These are phyloP conservation scores for Pseudopithomyces chartarum DNA, from an alignment of 2,329 filamentous ascomycete genomes.

Conservation along the genomic window DNA sequence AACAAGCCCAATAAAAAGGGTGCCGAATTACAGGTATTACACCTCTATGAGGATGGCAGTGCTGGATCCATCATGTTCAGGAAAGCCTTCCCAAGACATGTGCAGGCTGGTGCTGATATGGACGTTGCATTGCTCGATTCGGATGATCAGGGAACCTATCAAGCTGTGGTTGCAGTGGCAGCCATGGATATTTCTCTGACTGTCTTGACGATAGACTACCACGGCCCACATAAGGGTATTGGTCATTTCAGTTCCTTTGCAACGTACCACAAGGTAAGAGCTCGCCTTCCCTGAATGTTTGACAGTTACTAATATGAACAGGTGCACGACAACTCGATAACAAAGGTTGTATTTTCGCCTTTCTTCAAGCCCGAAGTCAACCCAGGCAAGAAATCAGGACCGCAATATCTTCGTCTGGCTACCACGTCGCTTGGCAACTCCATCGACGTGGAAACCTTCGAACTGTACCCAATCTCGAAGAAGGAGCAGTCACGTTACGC, in stretches of 20 bases:
- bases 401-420: slow-evolving; percentile 74
- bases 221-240: slow-evolving; percentile 53
- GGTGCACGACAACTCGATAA: slow-evolving; percentile 61
- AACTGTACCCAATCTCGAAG: slow-evolving; percentile 61
- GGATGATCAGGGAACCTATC: slow-evolving; percentile 66
- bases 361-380: slow-evolving; percentile 47
- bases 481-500: slow-evolving; percentile 67
- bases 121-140: slow-evolving; percentile 73
- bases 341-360: slow-evolving; percentile 55
- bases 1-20: slow-evolving; percentile 61
- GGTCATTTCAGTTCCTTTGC: slow-evolving; percentile 56
- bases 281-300: background rate
- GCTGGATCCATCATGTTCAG: slow-evolving; percentile 54
- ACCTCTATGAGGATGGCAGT: slow-evolving; percentile 63
- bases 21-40: slow-evolving; percentile 60
- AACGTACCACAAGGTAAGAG: slow-evolving; percentile 58
- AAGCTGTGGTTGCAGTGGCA: slow-evolving; percentile 81
- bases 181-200: slow-evolving; percentile 79
- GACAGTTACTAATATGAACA: slow-evolving; percentile 16
- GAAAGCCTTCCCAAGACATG: slow-evolving; percentile 66
- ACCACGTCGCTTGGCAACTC: slow-evolving; percentile 82
- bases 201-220: slow-evolving; percentile 77
- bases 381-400: slow-evolving; percentile 35
- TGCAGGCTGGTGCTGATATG: slow-evolving; percentile 77
- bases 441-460: slow-evolving; percentile 78